Evolutionary conservation across 176 grass and related monocot genomes (phyloP).

Genomic region (Poa annua): DNA sequence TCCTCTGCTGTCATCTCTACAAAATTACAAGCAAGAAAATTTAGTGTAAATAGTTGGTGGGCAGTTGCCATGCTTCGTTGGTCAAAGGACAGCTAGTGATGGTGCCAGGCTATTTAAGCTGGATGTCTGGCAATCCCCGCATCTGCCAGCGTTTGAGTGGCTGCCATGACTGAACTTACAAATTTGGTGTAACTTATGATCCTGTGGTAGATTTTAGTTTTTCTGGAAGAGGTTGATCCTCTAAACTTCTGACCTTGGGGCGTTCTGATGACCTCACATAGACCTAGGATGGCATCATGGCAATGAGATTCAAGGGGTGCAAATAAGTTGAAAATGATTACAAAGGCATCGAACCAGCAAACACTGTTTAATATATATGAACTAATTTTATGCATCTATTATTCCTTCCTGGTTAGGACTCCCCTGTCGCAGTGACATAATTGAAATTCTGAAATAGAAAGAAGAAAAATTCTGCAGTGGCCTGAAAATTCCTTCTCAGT

Average conservation of each 20-base stretch:
- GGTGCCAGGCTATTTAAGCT: constrained; percentile 43
- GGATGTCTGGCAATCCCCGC: constrained; percentile 31
- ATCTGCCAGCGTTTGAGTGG: constrained; percentile 25
- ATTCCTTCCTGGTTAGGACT: not conserved
- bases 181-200: constrained; percentile 34
- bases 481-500: not conserved
- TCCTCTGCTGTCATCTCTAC: constrained; percentile 38
- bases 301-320: not conserved
- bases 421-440: not conserved
- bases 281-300: constrained; percentile 25
- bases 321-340: not conserved
- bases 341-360: not conserved
- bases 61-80: constrained; percentile 43
- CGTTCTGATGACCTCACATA: not conserved
- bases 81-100: constrained; percentile 43
- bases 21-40: constrained; percentile 31
- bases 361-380: not conserved
- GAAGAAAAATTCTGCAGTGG: constrained; percentile 1
- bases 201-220: not conserved
- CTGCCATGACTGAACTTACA: constrained; percentile 39
- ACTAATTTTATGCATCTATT: constrained; percentile 13
- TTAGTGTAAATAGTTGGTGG: constrained; percentile 24
- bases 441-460: not conserved
- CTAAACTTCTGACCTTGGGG: not conserved
- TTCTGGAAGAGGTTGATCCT: constrained; percentile 17